A percentile compares a stretch with the other conserved stretches of the same genome.
phyloP scores from a whole-genome alignment of 2,329 filamentous ascomycete species.

The Neonectria neomacrospora region DNA sequence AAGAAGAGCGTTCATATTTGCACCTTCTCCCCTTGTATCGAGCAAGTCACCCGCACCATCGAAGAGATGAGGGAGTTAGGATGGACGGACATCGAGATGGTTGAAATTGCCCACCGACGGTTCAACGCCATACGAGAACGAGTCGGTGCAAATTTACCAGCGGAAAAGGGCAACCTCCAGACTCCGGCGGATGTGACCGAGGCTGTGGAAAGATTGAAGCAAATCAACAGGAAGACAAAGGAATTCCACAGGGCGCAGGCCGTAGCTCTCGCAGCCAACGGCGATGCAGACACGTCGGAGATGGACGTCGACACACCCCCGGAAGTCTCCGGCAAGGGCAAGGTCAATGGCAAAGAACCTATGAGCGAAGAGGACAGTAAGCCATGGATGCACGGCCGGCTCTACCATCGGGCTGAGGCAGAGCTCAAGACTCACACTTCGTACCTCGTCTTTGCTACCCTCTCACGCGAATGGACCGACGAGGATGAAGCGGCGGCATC shows the following conservation, averaged over 20 bases:
- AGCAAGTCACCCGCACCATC: slow-evolving; percentile 91
- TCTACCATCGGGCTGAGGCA: slow-evolving; percentile 83
- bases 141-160: slow-evolving; percentile 72
- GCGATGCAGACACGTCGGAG: slow-evolving; percentile 48
- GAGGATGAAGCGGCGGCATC: slow-evolving; percentile 80
- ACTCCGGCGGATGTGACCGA: slow-evolving; percentile 81
- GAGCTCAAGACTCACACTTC: slow-evolving; percentile 97
- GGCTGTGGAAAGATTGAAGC: slow-evolving; percentile 76
- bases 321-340: slow-evolving; percentile 41
- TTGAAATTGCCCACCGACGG: slow-evolving; percentile 83
- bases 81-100: slow-evolving; percentile 94
- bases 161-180: slow-evolving; percentile 77
- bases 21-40: slow-evolving; percentile 96
- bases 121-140: slow-evolving; percentile 86
- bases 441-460: slow-evolving; percentile 92
- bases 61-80: slow-evolving; percentile 81
- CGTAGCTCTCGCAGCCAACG: slow-evolving; percentile 31
- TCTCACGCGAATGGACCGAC: slow-evolving; percentile 87
- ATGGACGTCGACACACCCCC: slow-evolving; percentile 54
- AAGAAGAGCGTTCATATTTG: slow-evolving; percentile 81
- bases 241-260: slow-evolving; percentile 66
- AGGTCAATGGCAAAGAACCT: slow-evolving; percentile 43
- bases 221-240: slow-evolving; percentile 76
- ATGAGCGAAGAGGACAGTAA: slow-evolving; percentile 53
- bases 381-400: slow-evolving; percentile 77